Base-by-base conservation (phyloP, 1,284 basidiomycete species). In the Irpex rosettiformis region DNA sequence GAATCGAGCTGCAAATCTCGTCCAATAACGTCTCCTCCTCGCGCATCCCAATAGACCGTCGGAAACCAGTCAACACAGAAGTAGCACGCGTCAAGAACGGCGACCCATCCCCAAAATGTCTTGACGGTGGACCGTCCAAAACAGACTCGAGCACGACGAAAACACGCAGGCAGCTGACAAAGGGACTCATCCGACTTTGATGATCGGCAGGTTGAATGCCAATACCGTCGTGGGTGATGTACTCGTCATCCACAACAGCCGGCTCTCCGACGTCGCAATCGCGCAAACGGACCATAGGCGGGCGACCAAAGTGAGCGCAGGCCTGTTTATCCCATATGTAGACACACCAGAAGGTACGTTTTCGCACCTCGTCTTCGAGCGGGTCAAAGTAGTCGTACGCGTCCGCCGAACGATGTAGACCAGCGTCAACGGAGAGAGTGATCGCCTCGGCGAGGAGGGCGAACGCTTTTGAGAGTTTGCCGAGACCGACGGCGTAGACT, bases 251-350 rank as follows among this genome's bases (percentile, higher is more conserved):
- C n/a, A 94, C 82, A 21, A 89, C 79, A 7, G 85, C 74, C 1
- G 93, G 92, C 70, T 94, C 93, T 4, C 84, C 81, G 11, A 94
- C 88, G 69, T 96, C 93, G 72, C 91, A 94, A 70, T 95, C 93
- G 59, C 90, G 81, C 61, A 94, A 72, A 51, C 93, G 82, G 63
- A 96, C 80, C 77, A 94, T 84, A 1, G 93, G 85, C 21, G 93
- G 93, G 22, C 93, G 79, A 16, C 93, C 93, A 70, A 95, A 94
- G 65, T 94, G 88, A 29, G 92, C 90, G 37, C 81, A 74, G 8
- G 90, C 82, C 67, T 94, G 93, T 73, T 95, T 95, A 72, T 95
- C 93, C 93, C 93, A 95, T 47, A 93, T 80, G 72, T 95, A 96
- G 24, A 95, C 91, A 61, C 91, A 92, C 93, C 93, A 96, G 73